These are phyloP conservation scores for Moelleriella libera DNA, from an alignment of 2,329 filamentous ascomycete genomes.

Conservation along the genomic window DNA sequence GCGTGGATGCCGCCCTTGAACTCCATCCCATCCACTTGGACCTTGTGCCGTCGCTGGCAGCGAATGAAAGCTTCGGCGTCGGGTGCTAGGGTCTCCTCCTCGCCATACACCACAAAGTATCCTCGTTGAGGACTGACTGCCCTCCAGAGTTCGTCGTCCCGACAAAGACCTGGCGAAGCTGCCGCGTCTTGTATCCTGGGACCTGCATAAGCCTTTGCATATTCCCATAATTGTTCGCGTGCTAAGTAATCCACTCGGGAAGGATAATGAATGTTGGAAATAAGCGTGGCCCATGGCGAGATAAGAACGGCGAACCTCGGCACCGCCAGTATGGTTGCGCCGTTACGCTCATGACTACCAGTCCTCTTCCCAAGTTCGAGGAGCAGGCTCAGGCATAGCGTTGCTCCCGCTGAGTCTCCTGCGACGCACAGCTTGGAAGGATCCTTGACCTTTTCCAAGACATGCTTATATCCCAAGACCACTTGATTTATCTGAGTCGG, in stretches of 20 bases:
- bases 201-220: conserved; percentile 54
- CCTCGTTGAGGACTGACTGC: conserved; percentile 51
- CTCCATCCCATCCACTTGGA: conserved; percentile 41
- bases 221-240: conserved; percentile 47
- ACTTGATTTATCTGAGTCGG: conserved; percentile 62
- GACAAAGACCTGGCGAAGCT: conserved; percentile 55
- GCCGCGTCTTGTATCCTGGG: conserved; percentile 17
- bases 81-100: conserved; percentile 63
- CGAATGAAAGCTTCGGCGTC: conserved; percentile 50
- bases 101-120: conserved; percentile 57
- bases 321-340: conserved; percentile 12
- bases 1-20: conserved; percentile 61
- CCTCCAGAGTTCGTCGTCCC: conserved; percentile 51
- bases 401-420: conserved; percentile 70
- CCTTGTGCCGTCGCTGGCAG: conserved; percentile 36
- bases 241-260: conserved; percentile 67
- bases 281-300: conserved; percentile 66
- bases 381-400: conserved; percentile 58
- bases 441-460: conserved; percentile 43
- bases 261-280: conserved; percentile 51
- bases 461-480: conserved; percentile 55
- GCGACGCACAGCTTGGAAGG: conserved; percentile 53
- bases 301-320: conserved; percentile 53
- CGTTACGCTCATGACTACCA: neutral
- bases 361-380: conserved; percentile 41